phyloP scores from a whole-genome alignment of 768 basidiomycete species.

The Leccinum incarnatum region DNA sequence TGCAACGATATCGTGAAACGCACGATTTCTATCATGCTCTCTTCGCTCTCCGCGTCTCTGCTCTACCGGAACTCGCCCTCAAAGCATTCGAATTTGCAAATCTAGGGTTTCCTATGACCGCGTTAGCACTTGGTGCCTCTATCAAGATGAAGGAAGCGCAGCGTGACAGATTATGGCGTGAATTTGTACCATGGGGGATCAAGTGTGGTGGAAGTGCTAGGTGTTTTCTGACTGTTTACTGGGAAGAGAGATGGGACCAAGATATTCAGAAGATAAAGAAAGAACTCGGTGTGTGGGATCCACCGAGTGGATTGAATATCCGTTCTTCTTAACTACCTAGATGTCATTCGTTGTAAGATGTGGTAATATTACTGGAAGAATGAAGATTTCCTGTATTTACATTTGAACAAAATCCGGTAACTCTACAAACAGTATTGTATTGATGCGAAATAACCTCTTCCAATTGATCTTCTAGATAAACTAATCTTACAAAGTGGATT shows the following conservation, averaged over 20 bases:
- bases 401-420: no score
- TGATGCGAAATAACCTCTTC: neutral
- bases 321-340: neutral
- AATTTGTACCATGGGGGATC: conserved; percentile 93
- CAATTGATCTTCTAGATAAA: neutral
- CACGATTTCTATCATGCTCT: conserved; percentile 98
- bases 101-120: conserved; percentile 85
- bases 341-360: neutral
- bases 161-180: conserved; percentile 58
- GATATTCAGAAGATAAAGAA: conserved; percentile 77
- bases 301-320: conserved; percentile 45
- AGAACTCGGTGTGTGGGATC: conserved; percentile 83
- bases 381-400: no score
- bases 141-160: conserved; percentile 37
- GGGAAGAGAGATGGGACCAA: conserved; percentile 94
- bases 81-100: conserved; percentile 96
- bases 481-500: neutral
- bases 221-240: conserved; percentile 87
- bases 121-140: conserved; percentile 63
- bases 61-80: conserved; percentile 88
- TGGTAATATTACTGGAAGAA: neutral
- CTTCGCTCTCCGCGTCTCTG: conserved; percentile 82
- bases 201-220: conserved; percentile 72
- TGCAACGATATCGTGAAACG: conserved; percentile 97
- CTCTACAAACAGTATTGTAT: neutral